Conservation (phyloP, 164 flowering plant genomes). For the Cinnamomum micranthum region DNA sequence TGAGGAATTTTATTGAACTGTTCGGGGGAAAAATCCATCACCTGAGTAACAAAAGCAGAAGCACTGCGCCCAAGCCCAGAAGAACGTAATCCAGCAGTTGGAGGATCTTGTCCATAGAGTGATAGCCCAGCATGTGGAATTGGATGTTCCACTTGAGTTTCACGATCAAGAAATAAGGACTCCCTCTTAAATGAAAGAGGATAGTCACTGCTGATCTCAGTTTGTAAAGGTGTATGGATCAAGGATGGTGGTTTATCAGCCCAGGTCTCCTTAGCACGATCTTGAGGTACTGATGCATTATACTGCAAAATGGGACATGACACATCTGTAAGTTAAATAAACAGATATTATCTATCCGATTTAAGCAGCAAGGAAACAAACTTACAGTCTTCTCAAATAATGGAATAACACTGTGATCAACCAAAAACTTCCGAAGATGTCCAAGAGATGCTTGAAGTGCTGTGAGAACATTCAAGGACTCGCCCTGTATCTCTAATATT, state of each 20-base stretch:
- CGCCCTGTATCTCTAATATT: constrained; percentile 87
- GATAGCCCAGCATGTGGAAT: constrained; percentile 43
- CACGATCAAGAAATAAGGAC: constrained; percentile 54
- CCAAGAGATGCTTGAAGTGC: constrained; percentile 83
- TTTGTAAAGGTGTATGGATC: constrained; percentile 36
- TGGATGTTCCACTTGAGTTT: constrained; percentile 50
- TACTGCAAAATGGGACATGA: constrained; percentile 35
- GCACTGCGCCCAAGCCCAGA: constrained; percentile 51
- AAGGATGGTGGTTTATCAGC: constrained; percentile 37
- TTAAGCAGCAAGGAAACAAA: constrained; percentile 1
- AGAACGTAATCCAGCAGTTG: constrained; percentile 46
- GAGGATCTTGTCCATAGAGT: constrained; percentile 63
- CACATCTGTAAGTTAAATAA: constrained; percentile 5
- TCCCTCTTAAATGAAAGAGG: constrained; percentile 54
- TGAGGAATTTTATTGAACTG: background rate
- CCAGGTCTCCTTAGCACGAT: constrained; percentile 46
- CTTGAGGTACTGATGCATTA: constrained; percentile 47
- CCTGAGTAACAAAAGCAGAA: constrained; percentile 86
- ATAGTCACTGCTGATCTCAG: constrained; percentile 43
- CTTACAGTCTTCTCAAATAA: constrained; percentile 85
- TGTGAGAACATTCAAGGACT: constrained; percentile 64
- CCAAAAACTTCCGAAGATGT: constrained; percentile 86
- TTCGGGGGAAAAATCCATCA: constrained; percentile 12
- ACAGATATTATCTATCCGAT: background rate
- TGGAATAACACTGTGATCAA: constrained; percentile 84